Evolutionary conservation across 2,329 filamentous ascomycete genomes (phyloP), one percentile per base, ranked within the genome.

Genomic region (Phyllosticta ampelicida): DNA sequence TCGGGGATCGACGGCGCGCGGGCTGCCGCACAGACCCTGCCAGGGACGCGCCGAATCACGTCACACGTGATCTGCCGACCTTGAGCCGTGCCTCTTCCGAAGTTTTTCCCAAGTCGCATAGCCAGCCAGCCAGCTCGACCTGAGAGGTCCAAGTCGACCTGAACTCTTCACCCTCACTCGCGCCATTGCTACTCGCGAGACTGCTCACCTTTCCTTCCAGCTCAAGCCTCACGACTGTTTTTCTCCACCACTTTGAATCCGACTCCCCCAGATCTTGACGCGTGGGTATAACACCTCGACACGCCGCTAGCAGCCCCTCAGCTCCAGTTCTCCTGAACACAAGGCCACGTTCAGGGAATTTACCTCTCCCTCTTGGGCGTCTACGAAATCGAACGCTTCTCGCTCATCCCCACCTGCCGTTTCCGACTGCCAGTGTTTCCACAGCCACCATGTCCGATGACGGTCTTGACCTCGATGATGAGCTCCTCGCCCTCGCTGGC

Each of bases 401-500:
- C 36, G 16, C 50, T 19, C 50, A 36, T 23, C 11, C 5, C 26
- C 23, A 26, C 5, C 18, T 10, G 19, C 13, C 21, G 16, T 19
- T 23, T 9, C 44, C 13, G 23, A 49, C 20, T 53, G 19, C n/a
- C 11, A 21, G 20, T 49, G 18, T 13, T 21, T 54, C 30, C 50
- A 49, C 52, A 29, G 9, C 60, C 63, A 64, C 63, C 67, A 95
- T 96, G 90, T 87, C 89, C 59, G 89, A 92, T 59, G 66, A 67
- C 58, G 59, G 59, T 9, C 53, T 56, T 69, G 66, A 70, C 63
- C 82, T 96, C 64, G 92, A 97, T 70, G 90, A 92, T 66, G 92
- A 96, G 77, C 85, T 97, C 64, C 86, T 97, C 63, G 91, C 89
- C 68, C 85, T 97, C 63, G 94, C 91, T 57, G 94, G 90, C 67